Conservation (phyloP, 1,139 yeast species). For the Sugiyamaella novakii region DNA sequence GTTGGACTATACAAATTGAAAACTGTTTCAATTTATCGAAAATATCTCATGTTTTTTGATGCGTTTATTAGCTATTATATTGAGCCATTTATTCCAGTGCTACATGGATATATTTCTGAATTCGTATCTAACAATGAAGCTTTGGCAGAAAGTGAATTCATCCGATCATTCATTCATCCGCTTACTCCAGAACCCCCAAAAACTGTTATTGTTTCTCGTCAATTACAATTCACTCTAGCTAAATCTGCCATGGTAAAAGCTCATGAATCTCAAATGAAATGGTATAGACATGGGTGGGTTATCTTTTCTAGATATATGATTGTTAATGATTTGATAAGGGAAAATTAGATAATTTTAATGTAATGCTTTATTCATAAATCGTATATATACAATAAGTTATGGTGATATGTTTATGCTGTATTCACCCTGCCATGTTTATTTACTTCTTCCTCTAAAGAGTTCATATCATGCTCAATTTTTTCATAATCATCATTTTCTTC, state of each 20-base stretch:
- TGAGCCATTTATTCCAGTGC: conserved; percentile 5
- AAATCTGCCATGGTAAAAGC: conserved; percentile 74
- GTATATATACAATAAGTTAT: conserved; percentile 25
- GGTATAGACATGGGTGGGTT: conserved; percentile 95
- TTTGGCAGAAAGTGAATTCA: background rate
- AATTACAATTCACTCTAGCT: conserved; percentile 21
- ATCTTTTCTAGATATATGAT: conserved; percentile 69
- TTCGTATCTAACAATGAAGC: conserved; percentile 4
- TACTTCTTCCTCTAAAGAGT: background rate
- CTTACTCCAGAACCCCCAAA: conserved; percentile 10
- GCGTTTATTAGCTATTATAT: conserved; percentile 32
- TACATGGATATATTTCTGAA: conserved; percentile 4
- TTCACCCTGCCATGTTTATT: conserved; percentile 14
- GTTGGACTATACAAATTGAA: conserved; percentile 38
- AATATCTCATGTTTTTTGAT: conserved; percentile 42
- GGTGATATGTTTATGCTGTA: conserved; percentile 20
- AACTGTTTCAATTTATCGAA: conserved; percentile 44
- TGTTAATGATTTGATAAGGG: conserved; percentile 60
- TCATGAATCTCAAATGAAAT: conserved; percentile 88
- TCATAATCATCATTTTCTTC: conserved; percentile 5
- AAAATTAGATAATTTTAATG: conserved; percentile 16
- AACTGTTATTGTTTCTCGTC: conserved; percentile 20
- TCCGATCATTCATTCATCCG: conserved; percentile 5
- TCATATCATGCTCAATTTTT: background rate
- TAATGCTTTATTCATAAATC: conserved; percentile 5